These are phyloP conservation scores for Plectosphaerella cucumerina DNA, from an alignment of 2,329 filamentous ascomycete species.

Conservation along the genomic window DNA sequence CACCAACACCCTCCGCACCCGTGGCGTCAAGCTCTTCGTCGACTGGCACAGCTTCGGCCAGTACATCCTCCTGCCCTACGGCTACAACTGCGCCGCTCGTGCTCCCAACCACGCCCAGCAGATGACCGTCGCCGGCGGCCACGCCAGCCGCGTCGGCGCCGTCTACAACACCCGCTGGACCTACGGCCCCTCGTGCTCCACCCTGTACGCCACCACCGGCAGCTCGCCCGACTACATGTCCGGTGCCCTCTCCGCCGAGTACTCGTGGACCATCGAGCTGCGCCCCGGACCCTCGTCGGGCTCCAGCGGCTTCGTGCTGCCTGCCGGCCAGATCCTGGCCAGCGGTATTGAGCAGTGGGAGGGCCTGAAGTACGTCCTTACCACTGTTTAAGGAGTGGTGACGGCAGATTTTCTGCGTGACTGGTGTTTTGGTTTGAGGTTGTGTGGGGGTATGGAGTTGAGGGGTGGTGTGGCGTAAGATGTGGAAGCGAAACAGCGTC, in stretches of 20 bases:
- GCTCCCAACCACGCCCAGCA: conserved; percentile 34
- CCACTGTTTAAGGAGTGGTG: conserved; percentile 5
- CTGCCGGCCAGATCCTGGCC: conserved; percentile 29
- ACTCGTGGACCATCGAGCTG: conserved; percentile 35
- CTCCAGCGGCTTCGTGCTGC: conserved; percentile 31
- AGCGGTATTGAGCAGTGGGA: conserved; percentile 31
- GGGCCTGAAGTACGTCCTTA: conserved; percentile 27
- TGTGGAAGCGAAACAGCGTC: too few species aligned
- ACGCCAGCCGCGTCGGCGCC: conserved; percentile 24
- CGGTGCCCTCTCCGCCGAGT: conserved; percentile 22
- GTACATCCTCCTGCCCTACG: conserved; percentile 38
- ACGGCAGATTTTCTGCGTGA: neutral
- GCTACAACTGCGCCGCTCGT: conserved; percentile 36
- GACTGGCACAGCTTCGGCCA: conserved; percentile 45
- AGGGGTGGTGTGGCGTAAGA: too few species aligned
- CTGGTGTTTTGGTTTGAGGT: too few species aligned
- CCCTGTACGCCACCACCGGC: conserved; percentile 30
- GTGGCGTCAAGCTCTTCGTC: conserved; percentile 40
- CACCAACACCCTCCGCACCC: conserved; percentile 18
- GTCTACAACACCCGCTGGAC: conserved; percentile 28
- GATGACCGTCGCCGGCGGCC: conserved; percentile 26
- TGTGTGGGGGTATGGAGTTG: too few species aligned
- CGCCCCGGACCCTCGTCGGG: conserved; percentile 22
- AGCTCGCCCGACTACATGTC: conserved; percentile 23
- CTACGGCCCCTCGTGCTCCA: conserved; percentile 30